Evolutionary conservation across 768 basidiomycete genomes (phyloP).

Genomic region (Hypholoma fasciculare): DNA sequence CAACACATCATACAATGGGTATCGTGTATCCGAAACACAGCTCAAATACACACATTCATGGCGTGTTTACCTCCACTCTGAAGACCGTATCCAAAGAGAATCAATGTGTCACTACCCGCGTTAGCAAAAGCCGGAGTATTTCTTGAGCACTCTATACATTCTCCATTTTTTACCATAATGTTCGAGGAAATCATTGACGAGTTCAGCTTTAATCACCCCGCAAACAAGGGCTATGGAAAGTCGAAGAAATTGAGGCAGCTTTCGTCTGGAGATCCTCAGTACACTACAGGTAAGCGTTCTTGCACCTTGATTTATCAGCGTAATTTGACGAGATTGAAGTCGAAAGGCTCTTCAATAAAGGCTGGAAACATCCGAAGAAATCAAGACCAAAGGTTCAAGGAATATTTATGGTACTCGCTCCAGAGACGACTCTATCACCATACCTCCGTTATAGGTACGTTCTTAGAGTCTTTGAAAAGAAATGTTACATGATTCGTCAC

Average conservation of each 20-base stretch:
- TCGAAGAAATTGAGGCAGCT: constrained; percentile 44
- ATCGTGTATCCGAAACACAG: no score
- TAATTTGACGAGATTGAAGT: constrained; percentile 30
- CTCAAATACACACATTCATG: no score
- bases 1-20: no score
- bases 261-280: constrained; percentile 32
- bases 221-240: constrained; percentile 37
- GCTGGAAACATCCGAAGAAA: constrained; percentile 60
- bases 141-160: background rate
- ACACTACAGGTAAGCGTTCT: constrained; percentile 37
- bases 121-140: no score
- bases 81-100: no score
- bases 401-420: constrained; percentile 52
- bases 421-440: constrained; percentile 40
- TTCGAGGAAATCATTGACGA: constrained; percentile 35
- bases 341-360: constrained; percentile 47
- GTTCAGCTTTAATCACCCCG: constrained; percentile 43
- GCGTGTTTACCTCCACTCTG: no score
- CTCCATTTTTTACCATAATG: constrained; percentile 11
- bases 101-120: no score
- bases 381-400: constrained; percentile 45
- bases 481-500: background rate
- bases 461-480: background rate
- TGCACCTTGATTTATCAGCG: background rate
- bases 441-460: constrained; percentile 48